A percentile compares a stretch with the other conserved stretches of the same genome.
phyloP scores from a whole-genome alignment of 2,329 filamentous ascomycete species.

The Fusarium beomiforme region DNA sequence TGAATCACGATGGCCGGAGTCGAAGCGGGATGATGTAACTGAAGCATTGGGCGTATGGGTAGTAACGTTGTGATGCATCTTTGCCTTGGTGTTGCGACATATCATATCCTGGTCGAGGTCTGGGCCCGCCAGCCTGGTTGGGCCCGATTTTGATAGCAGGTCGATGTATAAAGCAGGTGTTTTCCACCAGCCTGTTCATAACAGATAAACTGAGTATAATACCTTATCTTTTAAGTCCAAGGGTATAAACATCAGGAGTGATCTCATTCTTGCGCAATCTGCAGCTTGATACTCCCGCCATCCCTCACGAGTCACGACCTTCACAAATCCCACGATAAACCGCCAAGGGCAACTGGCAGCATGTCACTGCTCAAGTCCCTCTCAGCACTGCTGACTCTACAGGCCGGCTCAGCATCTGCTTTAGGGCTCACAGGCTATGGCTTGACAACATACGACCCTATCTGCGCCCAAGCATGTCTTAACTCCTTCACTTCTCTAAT shows the following conservation, averaged over 20 bases:
- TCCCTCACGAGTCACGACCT: not conserved
- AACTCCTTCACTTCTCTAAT: not conserved
- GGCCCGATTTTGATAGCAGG: not conserved
- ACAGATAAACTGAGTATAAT: no score
- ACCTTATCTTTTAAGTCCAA: no score
- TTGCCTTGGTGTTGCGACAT: not conserved
- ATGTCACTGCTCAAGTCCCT: not conserved
- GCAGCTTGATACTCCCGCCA: no score
- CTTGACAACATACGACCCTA: not conserved
- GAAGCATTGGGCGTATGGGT: not conserved
- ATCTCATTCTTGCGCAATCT: not conserved
- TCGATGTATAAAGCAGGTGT: constrained; percentile 9
- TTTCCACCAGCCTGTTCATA: not conserved
- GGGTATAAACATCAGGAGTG: not conserved
- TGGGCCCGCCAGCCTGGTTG: not conserved
- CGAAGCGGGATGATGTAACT: not conserved
- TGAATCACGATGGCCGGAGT: not conserved
- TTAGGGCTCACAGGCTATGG: not conserved
- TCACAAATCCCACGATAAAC: not conserved
- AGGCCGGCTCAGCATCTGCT: not conserved
- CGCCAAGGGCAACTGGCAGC: not conserved
- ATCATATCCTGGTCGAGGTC: not conserved
- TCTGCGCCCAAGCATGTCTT: constrained; percentile 16
- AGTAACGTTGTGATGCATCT: not conserved
- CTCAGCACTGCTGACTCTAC: not conserved